Conservation (phyloP, 305 asterid species). For the Fraxinus nigra region DNA sequence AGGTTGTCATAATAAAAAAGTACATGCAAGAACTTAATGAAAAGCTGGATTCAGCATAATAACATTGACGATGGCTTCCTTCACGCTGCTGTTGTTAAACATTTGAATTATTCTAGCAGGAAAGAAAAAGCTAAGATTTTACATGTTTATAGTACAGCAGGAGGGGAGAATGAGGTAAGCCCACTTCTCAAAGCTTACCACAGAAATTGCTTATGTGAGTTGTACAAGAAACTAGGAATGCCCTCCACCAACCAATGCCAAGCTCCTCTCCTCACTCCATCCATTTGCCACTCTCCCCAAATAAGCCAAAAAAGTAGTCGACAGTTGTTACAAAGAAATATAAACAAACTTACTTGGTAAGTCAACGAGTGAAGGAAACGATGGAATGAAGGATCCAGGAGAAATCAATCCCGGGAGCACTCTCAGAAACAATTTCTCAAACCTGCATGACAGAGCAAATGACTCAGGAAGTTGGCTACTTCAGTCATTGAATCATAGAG, state of each 20-base stretch:
- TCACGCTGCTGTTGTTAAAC: neutral
- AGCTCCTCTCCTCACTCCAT: neutral
- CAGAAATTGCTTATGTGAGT: neutral
- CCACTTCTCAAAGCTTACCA: neutral
- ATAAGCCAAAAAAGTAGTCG: conserved; percentile 5
- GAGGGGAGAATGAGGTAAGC: neutral
- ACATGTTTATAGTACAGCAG: conserved; percentile 7
- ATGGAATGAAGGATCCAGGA: conserved; percentile 80
- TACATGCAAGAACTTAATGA: conserved; percentile 9
- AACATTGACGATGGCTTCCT: conserved; percentile 15
- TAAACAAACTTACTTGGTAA: conserved; percentile 68
- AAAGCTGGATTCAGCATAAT: conserved; percentile 6
- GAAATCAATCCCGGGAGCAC: conserved; percentile 66
- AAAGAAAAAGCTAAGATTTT: conserved; percentile 12
- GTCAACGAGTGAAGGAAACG: conserved; percentile 74
- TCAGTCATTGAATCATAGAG: neutral
- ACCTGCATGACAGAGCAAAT: conserved; percentile 41
- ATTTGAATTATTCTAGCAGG: conserved; percentile 16
- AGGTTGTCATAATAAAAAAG: conserved; percentile 19
- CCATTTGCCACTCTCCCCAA: neutral
- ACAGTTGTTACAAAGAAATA: conserved; percentile 7
- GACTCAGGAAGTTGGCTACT: conserved; percentile 10
- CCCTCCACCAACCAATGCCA: conserved; percentile 7
- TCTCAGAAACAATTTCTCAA: conserved; percentile 51
- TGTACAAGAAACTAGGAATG: neutral